phyloP scores from a whole-genome alignment of 495 filamentous ascomycete species.

The Chaetomium fimeti region DNA sequence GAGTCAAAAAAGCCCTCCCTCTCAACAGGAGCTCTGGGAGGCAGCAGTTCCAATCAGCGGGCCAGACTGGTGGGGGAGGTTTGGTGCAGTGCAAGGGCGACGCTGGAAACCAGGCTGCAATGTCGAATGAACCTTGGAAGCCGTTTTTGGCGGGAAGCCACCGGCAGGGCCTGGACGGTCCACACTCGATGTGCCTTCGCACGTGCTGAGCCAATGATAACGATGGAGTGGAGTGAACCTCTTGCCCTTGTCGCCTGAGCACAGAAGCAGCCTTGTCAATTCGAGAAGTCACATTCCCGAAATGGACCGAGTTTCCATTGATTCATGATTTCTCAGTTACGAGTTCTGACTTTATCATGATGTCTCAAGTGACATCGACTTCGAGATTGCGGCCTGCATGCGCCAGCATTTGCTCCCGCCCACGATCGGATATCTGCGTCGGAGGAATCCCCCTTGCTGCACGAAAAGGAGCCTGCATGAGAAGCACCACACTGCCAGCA shows the following conservation, averaged over 20 bases:
- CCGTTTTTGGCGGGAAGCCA: neutral
- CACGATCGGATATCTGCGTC: neutral
- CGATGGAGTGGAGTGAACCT: neutral
- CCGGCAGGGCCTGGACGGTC: neutral
- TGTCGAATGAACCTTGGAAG: conserved; percentile 8
- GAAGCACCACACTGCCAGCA: conserved; percentile 4
- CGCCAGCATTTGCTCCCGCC: neutral
- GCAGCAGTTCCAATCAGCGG: conserved; percentile 16
- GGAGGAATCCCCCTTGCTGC: conserved; percentile 8
- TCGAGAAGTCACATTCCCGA: too few species aligned
- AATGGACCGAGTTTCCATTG: too few species aligned
- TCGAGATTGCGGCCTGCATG: neutral
- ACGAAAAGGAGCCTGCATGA: neutral
- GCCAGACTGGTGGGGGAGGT: neutral
- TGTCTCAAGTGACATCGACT: too few species aligned
- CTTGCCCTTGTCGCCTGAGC: neutral
- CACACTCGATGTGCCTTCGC: neutral
- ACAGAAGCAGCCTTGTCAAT: neutral
- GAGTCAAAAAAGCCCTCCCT: neutral
- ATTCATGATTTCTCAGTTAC: too few species aligned
- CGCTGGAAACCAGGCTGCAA: conserved; percentile 15
- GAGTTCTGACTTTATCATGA: too few species aligned
- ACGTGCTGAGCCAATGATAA: neutral
- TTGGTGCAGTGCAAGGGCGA: conserved; percentile 6
- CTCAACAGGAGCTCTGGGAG: neutral